Percentiles rank a stretch among this genome's conserved stretches.
Evolutionary conservation across 2,329 filamentous ascomycete genomes (phyloP).

Genomic region (Daldinia sp.): DNA sequence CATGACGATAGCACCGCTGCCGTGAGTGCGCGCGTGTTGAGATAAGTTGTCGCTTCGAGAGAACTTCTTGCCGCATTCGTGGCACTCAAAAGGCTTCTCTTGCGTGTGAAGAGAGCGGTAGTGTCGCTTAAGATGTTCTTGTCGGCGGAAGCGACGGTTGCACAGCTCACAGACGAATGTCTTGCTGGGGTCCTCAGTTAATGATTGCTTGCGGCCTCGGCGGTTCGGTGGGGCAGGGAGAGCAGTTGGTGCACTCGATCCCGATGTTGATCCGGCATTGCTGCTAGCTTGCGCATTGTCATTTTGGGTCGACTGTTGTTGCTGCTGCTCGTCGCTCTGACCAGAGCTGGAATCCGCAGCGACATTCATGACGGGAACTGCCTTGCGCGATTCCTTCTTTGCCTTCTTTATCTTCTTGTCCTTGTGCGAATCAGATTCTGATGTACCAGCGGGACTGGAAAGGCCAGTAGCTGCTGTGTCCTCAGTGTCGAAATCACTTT

Average conservation of each 20-base stretch:
- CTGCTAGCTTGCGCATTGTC: conserved; percentile 54
- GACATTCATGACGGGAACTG: conserved; percentile 59
- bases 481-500: conserved; percentile 78
- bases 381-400: conserved; percentile 58
- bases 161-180: conserved; percentile 97
- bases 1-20: conserved; percentile 90
- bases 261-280: conserved; percentile 56
- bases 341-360: conserved; percentile 55
- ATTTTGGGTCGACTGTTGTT: conserved; percentile 51
- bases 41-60: conserved; percentile 97
- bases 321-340: conserved; percentile 54
- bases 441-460: conserved; percentile 71
- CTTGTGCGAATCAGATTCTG: conserved; percentile 62
- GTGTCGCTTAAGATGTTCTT: conserved; percentile 98
- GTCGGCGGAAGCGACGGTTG: conserved; percentile 95
- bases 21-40: conserved; percentile 95
- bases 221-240: conserved; percentile 77
- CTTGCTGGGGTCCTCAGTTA: conserved; percentile 98
- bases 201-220: conserved; percentile 96
- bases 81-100: conserved; percentile 98
- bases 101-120: conserved; percentile 98
- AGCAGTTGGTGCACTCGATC: conserved; percentile 61
- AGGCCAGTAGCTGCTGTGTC: conserved; percentile 73
- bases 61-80: conserved; percentile 99
- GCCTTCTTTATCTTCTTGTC: conserved; percentile 70